Evolutionary conservation across 768 basidiomycete genomes (phyloP), one percentile per base, ranked within the genome.

Genomic region (Rhodosporidiobolus odoratus): DNA sequence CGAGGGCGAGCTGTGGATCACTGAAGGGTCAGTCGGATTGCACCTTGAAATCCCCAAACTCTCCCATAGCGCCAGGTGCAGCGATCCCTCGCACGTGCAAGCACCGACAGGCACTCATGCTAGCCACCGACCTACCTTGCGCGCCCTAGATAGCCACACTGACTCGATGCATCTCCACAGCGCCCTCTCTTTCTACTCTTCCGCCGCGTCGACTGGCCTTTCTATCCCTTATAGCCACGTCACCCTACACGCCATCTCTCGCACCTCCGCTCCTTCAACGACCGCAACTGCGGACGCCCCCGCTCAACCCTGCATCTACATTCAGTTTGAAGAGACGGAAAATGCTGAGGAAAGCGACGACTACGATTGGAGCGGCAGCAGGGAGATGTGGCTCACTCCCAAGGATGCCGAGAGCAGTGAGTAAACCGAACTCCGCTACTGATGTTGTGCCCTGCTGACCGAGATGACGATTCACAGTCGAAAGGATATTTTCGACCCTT

Each of bases 241-340:
- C 77, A 95, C 92, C 1, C 85, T 99, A 3, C 96, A 99, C 76
- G 96, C 96, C 34, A 85, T 94, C 63, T 91, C 92, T 1, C 87
- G 92, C 54, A 83, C 84, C 4, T 85, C 86, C 9, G 65, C 73
- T 13, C 69, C 68, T 12, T 69, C 78, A n/a, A 37, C 45, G 13
- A 48, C 30, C 17, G 35, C 34, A 12, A 52, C 13, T 47, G 47
- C 16, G 47, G 25, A 34, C 16, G 48, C 41, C n/a, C n/a, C n/a
- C 54, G 56, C 12, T 23, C 83, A 83, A 0, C 87, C 90, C 6
- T 88, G 86, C 12, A 85, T 98, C 78, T 98, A 97, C 80, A 96
- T 93, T 78, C 96, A 99, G 75, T 85, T 98, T 17, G 94, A 96
- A 75, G 91, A 91, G 59, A 80, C 81, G n/a, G 81, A 78, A 27